Conservation (phyloP, 371 early-diverging fungal genomes). For the Basidiobolus meristosporus region DNA sequence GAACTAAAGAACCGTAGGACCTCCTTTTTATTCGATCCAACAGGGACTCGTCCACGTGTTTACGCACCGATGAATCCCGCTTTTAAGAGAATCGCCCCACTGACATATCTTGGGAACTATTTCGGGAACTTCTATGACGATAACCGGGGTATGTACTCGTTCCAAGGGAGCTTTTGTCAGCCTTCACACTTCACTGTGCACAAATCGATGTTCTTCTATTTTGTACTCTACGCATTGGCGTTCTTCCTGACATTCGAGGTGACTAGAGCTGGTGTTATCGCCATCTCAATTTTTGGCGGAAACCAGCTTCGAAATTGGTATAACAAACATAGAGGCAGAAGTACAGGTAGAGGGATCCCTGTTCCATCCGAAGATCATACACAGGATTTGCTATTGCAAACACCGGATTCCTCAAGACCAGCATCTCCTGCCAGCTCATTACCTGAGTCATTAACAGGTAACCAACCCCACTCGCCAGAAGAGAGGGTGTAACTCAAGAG, state of each 20-base stretch:
- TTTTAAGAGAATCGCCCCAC: constrained; percentile 21
- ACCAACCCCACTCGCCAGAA: no score
- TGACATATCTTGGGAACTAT: constrained; percentile 27
- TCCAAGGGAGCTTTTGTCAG: constrained; percentile 44
- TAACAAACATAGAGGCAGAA: not conserved
- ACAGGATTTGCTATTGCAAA: not conserved
- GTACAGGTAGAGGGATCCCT: not conserved
- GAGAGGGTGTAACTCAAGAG: no score
- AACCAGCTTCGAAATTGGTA: not conserved
- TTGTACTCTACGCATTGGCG: not conserved
- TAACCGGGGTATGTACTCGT: constrained; percentile 48
- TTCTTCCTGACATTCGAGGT: not conserved
- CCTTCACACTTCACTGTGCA: not conserved
- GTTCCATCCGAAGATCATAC: not conserved
- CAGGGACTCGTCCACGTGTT: constrained; percentile 30
- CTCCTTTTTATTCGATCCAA: constrained; percentile 44
- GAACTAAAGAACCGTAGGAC: constrained; percentile 37
- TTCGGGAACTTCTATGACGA: constrained; percentile 34
- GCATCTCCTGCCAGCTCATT: no score
- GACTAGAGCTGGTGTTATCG: not conserved
- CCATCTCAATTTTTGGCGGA: not conserved
- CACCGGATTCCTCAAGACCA: no score
- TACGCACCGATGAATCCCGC: constrained; percentile 17
- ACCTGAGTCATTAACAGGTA: no score
- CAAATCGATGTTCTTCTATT: not conserved